phyloP scores from a whole-genome alignment of 805 yeast species.

The Candida hispaniensis region DNA sequence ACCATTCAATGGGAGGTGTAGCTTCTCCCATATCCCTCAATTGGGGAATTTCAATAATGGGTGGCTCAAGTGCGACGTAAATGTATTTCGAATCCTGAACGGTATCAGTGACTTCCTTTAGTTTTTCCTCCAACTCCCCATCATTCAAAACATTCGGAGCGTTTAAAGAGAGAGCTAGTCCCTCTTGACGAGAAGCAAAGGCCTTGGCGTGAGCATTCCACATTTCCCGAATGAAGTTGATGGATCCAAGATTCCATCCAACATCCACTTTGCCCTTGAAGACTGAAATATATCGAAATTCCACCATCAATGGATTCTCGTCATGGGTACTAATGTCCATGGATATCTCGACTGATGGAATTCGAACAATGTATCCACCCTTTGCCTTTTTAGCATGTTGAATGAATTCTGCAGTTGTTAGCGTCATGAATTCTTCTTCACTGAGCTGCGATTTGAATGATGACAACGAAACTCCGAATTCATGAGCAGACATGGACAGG shows the following conservation, averaged over 20 bases:
- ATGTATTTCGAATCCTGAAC: constrained; percentile 33
- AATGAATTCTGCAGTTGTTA: constrained; percentile 47
- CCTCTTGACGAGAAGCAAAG: constrained; percentile 47
- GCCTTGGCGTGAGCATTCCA: constrained; percentile 77
- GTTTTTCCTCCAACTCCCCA: constrained; percentile 30
- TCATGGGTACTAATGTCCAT: constrained; percentile 66
- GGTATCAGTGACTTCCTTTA: constrained; percentile 33
- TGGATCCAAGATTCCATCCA: constrained; percentile 88
- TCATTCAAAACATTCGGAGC: constrained; percentile 24
- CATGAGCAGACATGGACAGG: constrained; percentile 49
- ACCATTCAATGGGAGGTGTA: constrained; percentile 97
- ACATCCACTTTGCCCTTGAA: constrained; percentile 88
- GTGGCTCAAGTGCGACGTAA: constrained; percentile 62
- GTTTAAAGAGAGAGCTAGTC: constrained; percentile 28
- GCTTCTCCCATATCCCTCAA: constrained; percentile 89
- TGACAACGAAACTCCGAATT: constrained; percentile 59
- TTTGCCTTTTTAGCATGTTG: constrained; percentile 42
- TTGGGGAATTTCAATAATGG: constrained; percentile 80
- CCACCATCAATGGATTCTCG: constrained; percentile 40
- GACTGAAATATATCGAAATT: constrained; percentile 55
- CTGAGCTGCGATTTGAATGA: constrained; percentile 41
- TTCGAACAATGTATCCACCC: constrained; percentile 71
- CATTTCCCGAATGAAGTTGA: constrained; percentile 85
- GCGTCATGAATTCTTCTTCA: constrained; percentile 38
- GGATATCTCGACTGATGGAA: constrained; percentile 62